phyloP scores from a whole-genome alignment of 352 stramenopile species.

The Phytophthora vignae region DNA sequence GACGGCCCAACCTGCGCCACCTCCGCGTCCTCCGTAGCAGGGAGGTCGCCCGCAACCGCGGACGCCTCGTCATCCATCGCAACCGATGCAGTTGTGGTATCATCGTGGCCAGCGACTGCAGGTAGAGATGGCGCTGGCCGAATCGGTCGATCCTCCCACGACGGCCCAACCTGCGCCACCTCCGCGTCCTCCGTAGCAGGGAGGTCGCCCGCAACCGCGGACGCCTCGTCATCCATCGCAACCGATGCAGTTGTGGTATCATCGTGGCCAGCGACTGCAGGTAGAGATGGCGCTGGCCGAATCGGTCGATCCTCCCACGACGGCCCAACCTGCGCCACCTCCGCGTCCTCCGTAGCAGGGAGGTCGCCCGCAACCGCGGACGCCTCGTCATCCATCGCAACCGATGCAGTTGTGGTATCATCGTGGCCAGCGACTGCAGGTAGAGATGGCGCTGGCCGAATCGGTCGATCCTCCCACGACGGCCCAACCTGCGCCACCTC shows the following conservation, averaged over 20 bases:
- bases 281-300: not conserved
- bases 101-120: not conserved
- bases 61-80: not conserved
- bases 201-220: too few relatives aligned
- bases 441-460: too few relatives aligned
- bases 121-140: not conserved
- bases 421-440: too few relatives aligned
- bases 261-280: not conserved
- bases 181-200: too few relatives aligned
- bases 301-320: conserved; percentile 9
- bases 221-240: too few relatives aligned
- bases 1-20: not conserved
- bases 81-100: not conserved
- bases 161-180: not conserved
- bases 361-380: too few relatives aligned
- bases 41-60: too few relatives aligned
- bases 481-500: too few relatives aligned
- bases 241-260: not conserved
- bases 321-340: not conserved
- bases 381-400: too few relatives aligned
- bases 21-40: not conserved
- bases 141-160: conserved; percentile 10
- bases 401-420: too few relatives aligned
- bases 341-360: not conserved
- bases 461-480: too few relatives aligned